Evolutionary conservation across 2,329 filamentous ascomycete genomes (phyloP).

Genomic region (Alternaria sp.): DNA sequence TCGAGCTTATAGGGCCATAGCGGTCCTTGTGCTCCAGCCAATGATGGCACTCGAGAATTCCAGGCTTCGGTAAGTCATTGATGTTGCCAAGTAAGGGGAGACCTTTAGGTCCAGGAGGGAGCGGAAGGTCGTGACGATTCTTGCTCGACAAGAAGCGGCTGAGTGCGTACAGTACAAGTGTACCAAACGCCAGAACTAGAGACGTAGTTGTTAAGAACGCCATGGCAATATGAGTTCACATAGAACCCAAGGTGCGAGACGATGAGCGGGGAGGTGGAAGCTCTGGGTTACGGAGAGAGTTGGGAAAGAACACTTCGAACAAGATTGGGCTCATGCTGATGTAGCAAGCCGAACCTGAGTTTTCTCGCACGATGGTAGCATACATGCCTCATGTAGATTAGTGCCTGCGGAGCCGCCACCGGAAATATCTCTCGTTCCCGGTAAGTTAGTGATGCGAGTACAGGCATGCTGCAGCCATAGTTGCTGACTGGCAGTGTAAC

Average conservation of each 20-base stretch:
- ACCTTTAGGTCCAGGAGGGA: slow-evolving; percentile 61
- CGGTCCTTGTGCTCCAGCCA: slow-evolving; percentile 55
- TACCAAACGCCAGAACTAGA: neutral
- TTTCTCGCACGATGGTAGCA: too few species aligned
- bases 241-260: neutral
- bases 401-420: neutral
- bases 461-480: neutral
- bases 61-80: slow-evolving; percentile 55
- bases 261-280: too few species aligned
- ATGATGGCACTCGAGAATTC: slow-evolving; percentile 51
- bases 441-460: neutral
- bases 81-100: slow-evolving; percentile 61
- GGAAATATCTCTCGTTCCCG: neutral
- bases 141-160: neutral
- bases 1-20: slow-evolving; percentile 43
- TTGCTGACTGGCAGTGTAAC: neutral
- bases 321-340: neutral
- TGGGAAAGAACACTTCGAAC: too few species aligned
- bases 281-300: too few species aligned
- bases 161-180: neutral
- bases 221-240: neutral
- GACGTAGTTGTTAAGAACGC: neutral
- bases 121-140: slow-evolving; percentile 14
- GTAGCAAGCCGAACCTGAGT: too few species aligned
- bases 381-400: neutral